phyloP scores from a whole-genome alignment of 768 basidiomycete genomes.

The Suillus decipiens region DNA sequence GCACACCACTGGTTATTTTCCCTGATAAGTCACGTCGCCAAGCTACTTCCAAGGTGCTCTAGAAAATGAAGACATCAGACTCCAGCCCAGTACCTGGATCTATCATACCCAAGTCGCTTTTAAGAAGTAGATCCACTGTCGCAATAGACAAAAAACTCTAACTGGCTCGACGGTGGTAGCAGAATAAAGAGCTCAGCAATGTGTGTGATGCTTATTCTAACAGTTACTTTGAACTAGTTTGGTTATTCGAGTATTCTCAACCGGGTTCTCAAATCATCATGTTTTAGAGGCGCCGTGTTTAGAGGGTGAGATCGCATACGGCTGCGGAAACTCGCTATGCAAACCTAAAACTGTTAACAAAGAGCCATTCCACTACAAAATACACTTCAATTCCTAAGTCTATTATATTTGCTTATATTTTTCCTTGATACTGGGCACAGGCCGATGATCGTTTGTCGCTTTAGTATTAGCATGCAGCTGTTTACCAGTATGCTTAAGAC shows the following conservation, averaged over 20 bases:
- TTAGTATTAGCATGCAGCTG: slow-evolving; percentile 84
- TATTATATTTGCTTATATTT: not conserved
- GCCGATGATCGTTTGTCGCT: slow-evolving; percentile 97
- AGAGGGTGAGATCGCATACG: slow-evolving; percentile 59
- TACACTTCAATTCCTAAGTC: slow-evolving; percentile 80
- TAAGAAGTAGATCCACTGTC: slow-evolving; percentile 16
- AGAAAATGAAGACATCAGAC: not conserved
- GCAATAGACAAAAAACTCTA: slow-evolving; percentile 48
- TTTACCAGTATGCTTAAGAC: slow-evolving; percentile 97
- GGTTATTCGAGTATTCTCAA: slow-evolving; percentile 89
- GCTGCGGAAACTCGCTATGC: slow-evolving; percentile 75
- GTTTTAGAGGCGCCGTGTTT: slow-evolving; percentile 61
- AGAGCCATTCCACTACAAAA: slow-evolving; percentile 90
- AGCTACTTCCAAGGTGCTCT: slow-evolving; percentile 56
- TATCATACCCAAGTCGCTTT: slow-evolving; percentile 28
- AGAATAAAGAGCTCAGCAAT: slow-evolving; percentile 88
- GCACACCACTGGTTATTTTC: slow-evolving; percentile 85
- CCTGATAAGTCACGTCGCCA: slow-evolving; percentile 65
- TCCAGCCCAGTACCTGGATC: slow-evolving; percentile 27
- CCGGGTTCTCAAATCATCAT: slow-evolving; percentile 89
- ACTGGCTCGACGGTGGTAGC: slow-evolving; percentile 82
- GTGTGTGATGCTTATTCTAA: slow-evolving; percentile 45
- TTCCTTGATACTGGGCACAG: slow-evolving; percentile 13
- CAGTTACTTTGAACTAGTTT: slow-evolving; percentile 52
- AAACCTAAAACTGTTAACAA: slow-evolving; percentile 81